A percentile compares a stretch with the other conserved stretches of the same genome.
These are phyloP conservation scores for Immersiella caudata DNA, from an alignment of 495 filamentous ascomycete genomes.

Conservation along the genomic window DNA sequence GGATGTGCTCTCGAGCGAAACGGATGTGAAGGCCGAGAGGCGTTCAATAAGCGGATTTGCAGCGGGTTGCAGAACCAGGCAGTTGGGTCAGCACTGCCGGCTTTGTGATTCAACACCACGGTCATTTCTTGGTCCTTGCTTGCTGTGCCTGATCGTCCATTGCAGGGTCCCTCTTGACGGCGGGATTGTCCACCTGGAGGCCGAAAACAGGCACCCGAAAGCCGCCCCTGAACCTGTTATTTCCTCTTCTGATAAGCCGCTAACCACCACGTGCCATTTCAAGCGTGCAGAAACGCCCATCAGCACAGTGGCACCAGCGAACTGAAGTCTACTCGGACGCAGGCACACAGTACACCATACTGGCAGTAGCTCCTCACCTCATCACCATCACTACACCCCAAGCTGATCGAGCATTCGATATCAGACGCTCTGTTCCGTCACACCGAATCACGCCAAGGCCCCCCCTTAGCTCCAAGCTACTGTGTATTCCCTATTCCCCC, in stretches of 20 bases:
- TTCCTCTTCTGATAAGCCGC: neutral
- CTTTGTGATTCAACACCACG: conserved; percentile 5
- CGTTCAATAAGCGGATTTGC: neutral
- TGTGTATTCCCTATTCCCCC: neutral
- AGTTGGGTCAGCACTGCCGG: neutral
- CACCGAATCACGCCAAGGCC: neutral
- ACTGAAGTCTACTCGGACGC: neutral
- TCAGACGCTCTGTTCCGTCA: neutral
- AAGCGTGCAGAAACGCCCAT: neutral
- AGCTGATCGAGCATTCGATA: neutral
- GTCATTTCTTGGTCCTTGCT: neutral
- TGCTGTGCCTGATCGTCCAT: neutral
- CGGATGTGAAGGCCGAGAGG: neutral
- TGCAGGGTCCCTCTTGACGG: neutral
- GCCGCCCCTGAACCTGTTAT: conserved; percentile 4
- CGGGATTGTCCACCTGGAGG: neutral
- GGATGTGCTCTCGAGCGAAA: neutral
- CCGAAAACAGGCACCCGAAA: conserved; percentile 7
- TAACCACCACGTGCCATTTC: neutral
- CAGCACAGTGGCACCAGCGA: neutral
- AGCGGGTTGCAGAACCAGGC: neutral
- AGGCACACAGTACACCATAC: neutral
- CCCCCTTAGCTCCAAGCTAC: neutral
- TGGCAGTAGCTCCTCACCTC: neutral
- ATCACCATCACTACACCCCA: neutral